Conservation (phyloP, 2,329 filamentous ascomycete genomes). For the Blumeria graminis region DNA sequence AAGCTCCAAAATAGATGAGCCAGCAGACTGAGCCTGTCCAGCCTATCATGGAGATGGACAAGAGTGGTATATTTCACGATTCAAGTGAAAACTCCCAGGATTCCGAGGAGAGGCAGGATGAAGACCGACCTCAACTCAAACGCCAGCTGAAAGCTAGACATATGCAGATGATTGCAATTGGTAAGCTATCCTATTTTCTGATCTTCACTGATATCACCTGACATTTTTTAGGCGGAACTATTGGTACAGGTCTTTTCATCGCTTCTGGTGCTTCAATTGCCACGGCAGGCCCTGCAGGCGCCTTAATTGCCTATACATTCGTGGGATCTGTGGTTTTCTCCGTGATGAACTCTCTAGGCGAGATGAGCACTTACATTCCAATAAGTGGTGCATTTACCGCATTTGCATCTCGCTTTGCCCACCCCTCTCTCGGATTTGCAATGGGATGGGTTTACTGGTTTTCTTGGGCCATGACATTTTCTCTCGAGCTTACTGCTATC, state of each 20-base stretch:
- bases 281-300: slow-evolving; percentile 38
- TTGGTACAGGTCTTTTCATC: slow-evolving; percentile 51
- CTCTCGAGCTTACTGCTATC: slow-evolving; percentile 47
- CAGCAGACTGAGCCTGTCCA: no score
- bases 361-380: slow-evolving; percentile 60
- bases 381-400: slow-evolving; percentile 53
- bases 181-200: slow-evolving; percentile 8
- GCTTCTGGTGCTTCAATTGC: slow-evolving; percentile 38
- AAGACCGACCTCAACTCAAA: slow-evolving; percentile 6
- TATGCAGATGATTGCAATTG: slow-evolving; percentile 43
- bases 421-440: slow-evolving; percentile 47
- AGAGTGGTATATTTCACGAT: not conserved
- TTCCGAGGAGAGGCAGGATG: slow-evolving; percentile 8
- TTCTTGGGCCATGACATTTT: slow-evolving; percentile 48
- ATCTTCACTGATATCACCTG: not conserved
- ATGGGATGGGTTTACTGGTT: slow-evolving; percentile 78
- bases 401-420: slow-evolving; percentile 52
- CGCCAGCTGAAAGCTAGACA: slow-evolving; percentile 29
- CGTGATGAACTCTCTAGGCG: slow-evolving; percentile 44
- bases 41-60: not conserved
- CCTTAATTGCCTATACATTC: slow-evolving; percentile 43
- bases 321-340: slow-evolving; percentile 51
- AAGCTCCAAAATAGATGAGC: no score
- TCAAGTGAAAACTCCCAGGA: slow-evolving; percentile 8
- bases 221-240: slow-evolving; percentile 26